Evolutionary conservation across 257 asterid genomes (phyloP).

Genomic region (Mentha longifolia): DNA sequence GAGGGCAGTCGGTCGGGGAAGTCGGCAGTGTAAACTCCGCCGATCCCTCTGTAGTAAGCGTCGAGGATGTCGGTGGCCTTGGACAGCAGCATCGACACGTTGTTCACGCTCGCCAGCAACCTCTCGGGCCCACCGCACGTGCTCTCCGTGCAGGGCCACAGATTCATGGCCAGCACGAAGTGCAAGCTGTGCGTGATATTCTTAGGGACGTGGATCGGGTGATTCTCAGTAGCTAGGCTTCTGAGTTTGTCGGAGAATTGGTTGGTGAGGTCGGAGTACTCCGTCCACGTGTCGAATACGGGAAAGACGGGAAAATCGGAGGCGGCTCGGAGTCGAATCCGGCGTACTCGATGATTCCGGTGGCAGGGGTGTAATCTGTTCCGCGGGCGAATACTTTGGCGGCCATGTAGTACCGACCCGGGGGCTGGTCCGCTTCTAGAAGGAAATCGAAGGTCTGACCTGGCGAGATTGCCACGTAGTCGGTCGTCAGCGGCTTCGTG

Average conservation of each 20-base stretch:
- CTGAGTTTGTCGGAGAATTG: constrained; percentile 20
- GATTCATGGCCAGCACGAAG: constrained; percentile 48
- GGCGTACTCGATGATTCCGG: constrained; percentile 43
- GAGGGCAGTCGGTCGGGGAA: background rate
- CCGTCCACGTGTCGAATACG: constrained; percentile 34
- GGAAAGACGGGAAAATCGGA: constrained; percentile 36
- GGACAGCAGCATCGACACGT: constrained; percentile 40
- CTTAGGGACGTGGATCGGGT: constrained; percentile 48
- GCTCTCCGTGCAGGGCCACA: constrained; percentile 35
- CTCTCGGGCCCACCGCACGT: constrained; percentile 42
- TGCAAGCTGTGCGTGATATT: constrained; percentile 24
- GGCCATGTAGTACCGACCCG: constrained; percentile 63
- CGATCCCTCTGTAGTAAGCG: constrained; percentile 43
- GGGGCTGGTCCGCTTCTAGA: constrained; percentile 50
- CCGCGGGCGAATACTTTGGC: constrained; percentile 37
- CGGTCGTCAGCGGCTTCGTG: background rate
- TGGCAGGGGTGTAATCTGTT: constrained; percentile 38
- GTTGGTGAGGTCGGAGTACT: constrained; percentile 36
- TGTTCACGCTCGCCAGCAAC: constrained; percentile 57
- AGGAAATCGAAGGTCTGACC: constrained; percentile 70
- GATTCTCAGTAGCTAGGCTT: constrained; percentile 37
- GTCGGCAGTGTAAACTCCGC: background rate
- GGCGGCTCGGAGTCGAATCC: constrained; percentile 36
- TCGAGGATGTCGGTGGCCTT: constrained; percentile 37
- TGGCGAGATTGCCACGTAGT: constrained; percentile 54